A percentile compares a stretch with the other conserved stretches of the same genome.
phyloP scores from a whole-genome alignment of 1,284 basidiomycete species.

The Blastosporella zonata region DNA sequence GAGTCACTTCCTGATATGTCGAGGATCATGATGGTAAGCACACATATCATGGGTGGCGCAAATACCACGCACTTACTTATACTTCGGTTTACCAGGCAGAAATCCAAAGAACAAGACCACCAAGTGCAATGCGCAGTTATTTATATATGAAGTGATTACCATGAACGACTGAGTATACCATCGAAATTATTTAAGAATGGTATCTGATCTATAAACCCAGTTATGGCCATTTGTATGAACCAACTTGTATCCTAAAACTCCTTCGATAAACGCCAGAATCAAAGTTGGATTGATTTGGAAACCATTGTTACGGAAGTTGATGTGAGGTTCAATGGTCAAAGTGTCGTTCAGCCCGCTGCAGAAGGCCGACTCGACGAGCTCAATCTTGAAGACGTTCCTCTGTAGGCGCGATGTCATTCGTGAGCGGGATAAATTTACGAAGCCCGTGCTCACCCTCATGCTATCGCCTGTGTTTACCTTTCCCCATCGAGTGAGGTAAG shows the following conservation, averaged over 20 bases:
- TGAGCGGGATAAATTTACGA: background rate
- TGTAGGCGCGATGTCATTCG: slow-evolving; percentile 11
- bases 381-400: slow-evolving; percentile 30
- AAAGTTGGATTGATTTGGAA: slow-evolving; percentile 28
- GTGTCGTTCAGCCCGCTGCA: slow-evolving; percentile 31
- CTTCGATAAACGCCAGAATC: slow-evolving; percentile 36
- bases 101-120: no score
- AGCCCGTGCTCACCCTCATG: slow-evolving; percentile 23
- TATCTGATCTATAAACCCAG: slow-evolving; percentile 29
- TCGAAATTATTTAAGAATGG: slow-evolving; percentile 6
- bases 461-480: slow-evolving; percentile 28
- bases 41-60: no score
- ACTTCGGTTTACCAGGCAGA: no score
- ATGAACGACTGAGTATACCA: no score
- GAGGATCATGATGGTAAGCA: no score
- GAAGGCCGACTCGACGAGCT: slow-evolving; percentile 32
- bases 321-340: slow-evolving; percentile 29
- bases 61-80: no score
- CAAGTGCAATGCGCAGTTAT: no score
- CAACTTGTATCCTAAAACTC: slow-evolving; percentile 33
- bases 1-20: no score
- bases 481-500: slow-evolving; percentile 35
- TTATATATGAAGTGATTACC: no score
- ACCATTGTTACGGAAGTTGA: slow-evolving; percentile 12
- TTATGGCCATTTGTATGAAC: slow-evolving; percentile 28